Conservation (phyloP, 768 basidiomycete genomes). For the Candolleomyces aberdarensis region DNA sequence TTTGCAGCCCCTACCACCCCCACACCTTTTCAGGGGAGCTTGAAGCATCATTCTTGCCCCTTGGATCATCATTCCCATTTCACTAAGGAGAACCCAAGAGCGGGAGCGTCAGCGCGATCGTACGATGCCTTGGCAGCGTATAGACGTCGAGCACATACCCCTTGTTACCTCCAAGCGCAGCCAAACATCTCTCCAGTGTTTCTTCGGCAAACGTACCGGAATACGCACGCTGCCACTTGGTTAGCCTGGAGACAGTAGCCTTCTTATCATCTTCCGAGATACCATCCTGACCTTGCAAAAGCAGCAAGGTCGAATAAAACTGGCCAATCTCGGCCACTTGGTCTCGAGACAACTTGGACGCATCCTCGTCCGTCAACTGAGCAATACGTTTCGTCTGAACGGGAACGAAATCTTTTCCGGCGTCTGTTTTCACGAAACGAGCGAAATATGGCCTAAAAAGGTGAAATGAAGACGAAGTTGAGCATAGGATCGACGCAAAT, state of each 20-base stretch:
- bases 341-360: constrained; percentile 16
- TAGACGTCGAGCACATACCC: constrained; percentile 6
- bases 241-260: constrained; percentile 30
- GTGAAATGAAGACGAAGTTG: not conserved
- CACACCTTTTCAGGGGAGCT: constrained; percentile 27
- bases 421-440: constrained; percentile 31
- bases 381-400: constrained; percentile 36
- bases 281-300: constrained; percentile 31
- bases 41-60: constrained; percentile 28
- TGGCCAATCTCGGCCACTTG: constrained; percentile 34
- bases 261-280: constrained; percentile 29
- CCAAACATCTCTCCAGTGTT: constrained; percentile 33
- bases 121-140: too few relatives aligned
- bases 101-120: too few relatives aligned
- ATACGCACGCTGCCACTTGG: constrained; percentile 27
- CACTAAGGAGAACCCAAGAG: constrained; percentile 13
- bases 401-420: constrained; percentile 28
- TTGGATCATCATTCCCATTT: constrained; percentile 24
- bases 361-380: constrained; percentile 16
- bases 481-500: not conserved
- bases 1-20: constrained; percentile 23
- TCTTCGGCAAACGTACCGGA: constrained; percentile 28
- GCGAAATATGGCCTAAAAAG: constrained; percentile 37
- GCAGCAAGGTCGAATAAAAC: constrained; percentile 37
- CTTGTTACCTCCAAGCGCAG: constrained; percentile 19